Evolutionary conservation across 306 rosid genomes (phyloP), one percentile per base, ranked within the genome.

Genomic region (Quercus variabilis): DNA sequence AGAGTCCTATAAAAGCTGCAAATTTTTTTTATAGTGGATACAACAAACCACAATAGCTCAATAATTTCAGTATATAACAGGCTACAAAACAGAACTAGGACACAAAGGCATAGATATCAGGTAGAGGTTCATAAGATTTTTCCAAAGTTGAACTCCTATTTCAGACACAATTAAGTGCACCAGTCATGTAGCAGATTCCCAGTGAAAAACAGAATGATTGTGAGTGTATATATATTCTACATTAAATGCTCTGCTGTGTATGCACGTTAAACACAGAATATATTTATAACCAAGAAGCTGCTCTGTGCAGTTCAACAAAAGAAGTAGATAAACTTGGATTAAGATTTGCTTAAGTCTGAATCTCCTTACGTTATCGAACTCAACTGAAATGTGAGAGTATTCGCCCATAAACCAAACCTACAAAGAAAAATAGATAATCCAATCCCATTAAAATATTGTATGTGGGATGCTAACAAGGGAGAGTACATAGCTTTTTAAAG

Each of bases 341-440:
- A 52, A 72, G 30, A 79, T 59, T 79, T 43, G 28, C 70, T 79
- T 26, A 74, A 76, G 85, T 83, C 59, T 23, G 59, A 75, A 63
- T 58, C 49, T 55, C 86, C 98, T 88, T 90, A 91, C 99, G 81
- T 85, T 88, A 84, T 96, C 94, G 35, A 96, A 96, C 85, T 93
- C 93, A 6, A 81, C 86, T 35, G 98, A 93, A 55, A 93, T 88
- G 86, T 93, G 98, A 78, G 94, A 91, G 81, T 91, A 87, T 82
- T 88, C 85, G 4, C 99, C 98, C 99, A 96, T 96, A 82, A 90
- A 93, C 90, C 97, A 89, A 82, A 93, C 98, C 98, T 96, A 75
- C 86, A 92, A 23, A 87, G 84, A 15, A 82, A 79, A 80, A 73
- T 26, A 79, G 63, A 64, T 19, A 49, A 79, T 55, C 80, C 54